A percentile compares a stretch with the other conserved stretches of the same genome.
phyloP scores from a whole-genome alignment of 345 rosid genomes.

The Eucalyptus shirleyi region DNA sequence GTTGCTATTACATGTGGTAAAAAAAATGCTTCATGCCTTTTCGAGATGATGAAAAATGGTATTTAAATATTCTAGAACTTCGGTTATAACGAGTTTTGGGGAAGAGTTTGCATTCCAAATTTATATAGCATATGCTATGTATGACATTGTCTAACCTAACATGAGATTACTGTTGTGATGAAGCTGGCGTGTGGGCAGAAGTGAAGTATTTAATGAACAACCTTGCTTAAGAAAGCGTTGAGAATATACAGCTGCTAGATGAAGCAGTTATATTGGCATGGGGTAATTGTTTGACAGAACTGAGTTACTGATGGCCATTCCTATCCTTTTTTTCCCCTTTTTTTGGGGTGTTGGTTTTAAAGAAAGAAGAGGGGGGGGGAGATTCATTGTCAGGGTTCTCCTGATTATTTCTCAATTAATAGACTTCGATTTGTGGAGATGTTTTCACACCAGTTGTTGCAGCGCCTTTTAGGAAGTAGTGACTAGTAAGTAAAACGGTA shows the following conservation, averaged over 20 bases:
- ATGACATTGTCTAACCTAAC: neutral
- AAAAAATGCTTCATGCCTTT: neutral
- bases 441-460: neutral
- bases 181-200: neutral
- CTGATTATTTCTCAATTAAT: neutral
- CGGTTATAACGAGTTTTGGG: neutral
- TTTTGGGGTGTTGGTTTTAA: neutral
- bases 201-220: neutral
- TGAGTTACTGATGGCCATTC: neutral
- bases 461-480: neutral
- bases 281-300: neutral
- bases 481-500: neutral
- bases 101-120: neutral
- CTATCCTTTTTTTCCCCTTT: neutral
- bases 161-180: neutral
- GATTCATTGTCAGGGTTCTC: neutral
- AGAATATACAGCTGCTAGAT: neutral
- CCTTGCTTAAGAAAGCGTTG: neutral
- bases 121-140: neutral
- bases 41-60: neutral
- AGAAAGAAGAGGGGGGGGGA: neutral
- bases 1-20: neutral
- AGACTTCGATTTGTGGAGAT: neutral
- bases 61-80: neutral
- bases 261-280: neutral